Evolutionary conservation across 1,139 yeast species (phyloP), one percentile per base, ranked within the genome.

Genomic region (Nakaseomyces sp.): DNA sequence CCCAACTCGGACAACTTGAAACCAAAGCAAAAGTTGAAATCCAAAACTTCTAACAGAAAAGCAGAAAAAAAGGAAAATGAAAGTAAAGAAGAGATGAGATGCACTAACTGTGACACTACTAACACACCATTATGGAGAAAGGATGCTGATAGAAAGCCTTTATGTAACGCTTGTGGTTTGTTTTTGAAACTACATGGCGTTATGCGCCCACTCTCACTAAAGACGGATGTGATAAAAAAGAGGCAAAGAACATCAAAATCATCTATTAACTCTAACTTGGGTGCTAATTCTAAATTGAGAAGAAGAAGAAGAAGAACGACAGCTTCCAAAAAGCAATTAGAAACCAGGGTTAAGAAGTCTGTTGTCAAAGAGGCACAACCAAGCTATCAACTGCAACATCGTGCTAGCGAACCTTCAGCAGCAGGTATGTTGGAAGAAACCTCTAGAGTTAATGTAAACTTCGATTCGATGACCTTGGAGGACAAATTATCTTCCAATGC

Each of bases 41-140:
- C 36, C 24, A 32, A 32, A 18, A 9, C 13, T 8, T 17, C 36
- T 12, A 3, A 1, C 10, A 19, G 18, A 12, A 32, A 32, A 15
- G 4, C n/a, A 2, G 36, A 18, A 8, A 32, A 32, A 24, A 18
- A 32, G 3, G 36, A 32, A 1, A 18, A 22, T 8, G 36, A 10
- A 18, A 35, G 3, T 32, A 32, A 32, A 13, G 38, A 48, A 31
- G 54, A 50, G 17, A 54, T 54, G 4, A 51, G 52, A 25, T 89
- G 97, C 63, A 79, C 91, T 19, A 91, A 91, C 66, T 89, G 98
- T 65, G 81, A 82, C 56, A 89, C 98, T 1, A 85, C 78, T 56
- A 89, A 94, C 5, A 89, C 98, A 0, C 97, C 98, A 2, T 69
- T 91, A 36, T 89, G 97, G 97, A 74, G 98, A 59, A 73, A 96